Evolutionary conservation across 2,329 filamentous ascomycete genomes (phyloP).

Genomic region (Fusarium sp.): DNA sequence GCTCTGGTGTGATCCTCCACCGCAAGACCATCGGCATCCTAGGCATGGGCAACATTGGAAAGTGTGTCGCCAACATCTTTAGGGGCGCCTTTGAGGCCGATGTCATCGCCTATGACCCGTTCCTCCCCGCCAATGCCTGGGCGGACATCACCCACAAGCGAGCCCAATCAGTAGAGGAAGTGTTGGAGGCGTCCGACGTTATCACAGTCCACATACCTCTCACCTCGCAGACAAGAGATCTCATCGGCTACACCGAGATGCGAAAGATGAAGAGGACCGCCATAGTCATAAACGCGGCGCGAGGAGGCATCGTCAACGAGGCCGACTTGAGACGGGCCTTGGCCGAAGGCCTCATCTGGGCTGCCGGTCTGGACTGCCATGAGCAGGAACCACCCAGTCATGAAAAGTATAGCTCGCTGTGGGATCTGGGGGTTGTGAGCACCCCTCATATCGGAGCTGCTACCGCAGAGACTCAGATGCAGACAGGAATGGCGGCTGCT

Average conservation of each 20-base stretch:
- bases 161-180: conserved; percentile 46
- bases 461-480: conserved; percentile 50
- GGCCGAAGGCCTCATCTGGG: conserved; percentile 50
- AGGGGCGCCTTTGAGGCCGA: conserved; percentile 50
- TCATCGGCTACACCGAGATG: conserved; percentile 50
- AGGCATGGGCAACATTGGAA: conserved; percentile 55
- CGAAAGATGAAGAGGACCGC: conserved; percentile 52
- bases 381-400: conserved; percentile 53
- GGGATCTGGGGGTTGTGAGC: conserved; percentile 52
- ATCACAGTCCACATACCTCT: conserved; percentile 54
- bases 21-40: conserved; percentile 52
- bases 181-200: conserved; percentile 49
- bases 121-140: conserved; percentile 48
- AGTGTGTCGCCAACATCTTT: conserved; percentile 52
- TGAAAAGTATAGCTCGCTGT: conserved; percentile 50
- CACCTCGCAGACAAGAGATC: conserved; percentile 45
- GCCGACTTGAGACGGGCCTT: conserved; percentile 48
- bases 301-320: conserved; percentile 56
- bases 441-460: conserved; percentile 61
- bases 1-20: conserved; percentile 52
- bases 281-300: conserved; percentile 55
- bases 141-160: conserved; percentile 48
- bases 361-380: conserved; percentile 55
- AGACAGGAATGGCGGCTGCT: conserved; percentile 45
- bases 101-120: conserved; percentile 53